Evolutionary conservation across 495 filamentous ascomycete species (phyloP).

Genomic region (Neurospora sp.): DNA sequence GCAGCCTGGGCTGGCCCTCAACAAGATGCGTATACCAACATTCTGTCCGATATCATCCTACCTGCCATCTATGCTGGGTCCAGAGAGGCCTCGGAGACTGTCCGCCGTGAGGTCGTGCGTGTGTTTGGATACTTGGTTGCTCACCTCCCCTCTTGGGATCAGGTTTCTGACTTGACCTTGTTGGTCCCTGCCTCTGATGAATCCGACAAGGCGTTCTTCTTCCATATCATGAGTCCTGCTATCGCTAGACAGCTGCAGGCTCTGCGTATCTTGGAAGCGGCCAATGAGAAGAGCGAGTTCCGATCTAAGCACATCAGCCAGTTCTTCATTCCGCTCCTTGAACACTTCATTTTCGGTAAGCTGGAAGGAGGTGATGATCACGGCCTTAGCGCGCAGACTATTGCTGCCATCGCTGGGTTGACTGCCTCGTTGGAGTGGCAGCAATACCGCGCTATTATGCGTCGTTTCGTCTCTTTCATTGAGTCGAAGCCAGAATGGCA

Average conservation of each 20-base stretch:
- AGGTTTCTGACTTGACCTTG: slow-evolving; percentile 62
- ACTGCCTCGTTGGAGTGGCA: slow-evolving; percentile 75
- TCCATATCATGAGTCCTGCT: slow-evolving; percentile 83
- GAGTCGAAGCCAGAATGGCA: slow-evolving; percentile 71
- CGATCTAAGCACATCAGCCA: slow-evolving; percentile 68
- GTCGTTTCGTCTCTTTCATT: slow-evolving; percentile 69
- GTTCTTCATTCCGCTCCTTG: slow-evolving; percentile 82
- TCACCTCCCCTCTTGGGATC: slow-evolving; percentile 53
- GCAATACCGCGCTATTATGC: slow-evolving; percentile 76
- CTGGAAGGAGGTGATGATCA: slow-evolving; percentile 68
- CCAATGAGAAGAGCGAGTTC: slow-evolving; percentile 51
- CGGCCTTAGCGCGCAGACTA: slow-evolving; percentile 74
- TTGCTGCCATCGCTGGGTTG: slow-evolving; percentile 61
- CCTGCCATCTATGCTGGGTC: slow-evolving; percentile 67
- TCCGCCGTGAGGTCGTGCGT: slow-evolving; percentile 68
- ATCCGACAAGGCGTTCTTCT: slow-evolving; percentile 82
- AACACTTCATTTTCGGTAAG: slow-evolving; percentile 84
- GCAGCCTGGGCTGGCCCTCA: slow-evolving; percentile 22
- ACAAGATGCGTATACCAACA: slow-evolving; percentile 28
- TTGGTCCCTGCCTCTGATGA: slow-evolving; percentile 65
- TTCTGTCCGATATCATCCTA: slow-evolving; percentile 54
- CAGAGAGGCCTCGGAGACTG: slow-evolving; percentile 67
- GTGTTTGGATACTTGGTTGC: slow-evolving; percentile 71
- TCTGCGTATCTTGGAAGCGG: slow-evolving; percentile 59
- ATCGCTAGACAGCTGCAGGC: slow-evolving; percentile 79